Base-by-base conservation (phyloP, 139 green algal genomes). In the Raphidocelis subcapitata region DNA sequence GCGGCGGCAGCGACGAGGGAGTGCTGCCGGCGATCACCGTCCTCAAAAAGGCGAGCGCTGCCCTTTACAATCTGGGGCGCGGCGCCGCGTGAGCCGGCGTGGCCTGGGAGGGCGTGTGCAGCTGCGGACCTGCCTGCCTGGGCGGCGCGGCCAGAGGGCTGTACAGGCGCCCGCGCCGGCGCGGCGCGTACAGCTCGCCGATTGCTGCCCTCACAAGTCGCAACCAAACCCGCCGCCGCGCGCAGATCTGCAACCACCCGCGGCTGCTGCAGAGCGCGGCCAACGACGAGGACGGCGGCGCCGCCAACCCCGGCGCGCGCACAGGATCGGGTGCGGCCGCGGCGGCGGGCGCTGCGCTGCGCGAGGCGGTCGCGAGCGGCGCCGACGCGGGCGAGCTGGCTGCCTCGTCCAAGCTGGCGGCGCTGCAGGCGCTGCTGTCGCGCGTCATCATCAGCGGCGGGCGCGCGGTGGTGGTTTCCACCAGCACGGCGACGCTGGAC, bases 161-260 rank as follows among this genome's bases (percentile, higher is more conserved):
- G n/a, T n/a, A n/a, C n/a, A n/a, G n/a, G n/a, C n/a, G n/a, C n/a
- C n/a, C n/a, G n/a, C n/a, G n/a, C n/a, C n/a, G n/a, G n/a, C n/a
- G n/a, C n/a, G n/a, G n/a, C n/a, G n/a, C n/a, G n/a, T n/a, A n/a
- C n/a, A n/a, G n/a, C n/a, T n/a, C n/a, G n/a, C n/a, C n/a, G n/a
- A n/a, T n/a, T n/a, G n/a, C n/a, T n/a, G n/a, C n/a, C n/a, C n/a
- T n/a, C n/a, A n/a, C n/a, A n/a, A n/a, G n/a, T n/a, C n/a, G n/a
- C n/a, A n/a, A n/a, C n/a, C n/a, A n/a, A n/a, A n/a, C n/a, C n/a
- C n/a, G n/a, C n/a, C n/a, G n/a, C n/a, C n/a, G 8, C 41, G 12
- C 12, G 41, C 41, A 49, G 82, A 67, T 92, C 35, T 93, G 89
- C 79, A 92, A 93, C 77, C 87, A 93, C 68, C 91, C 90, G 2